Base-by-base conservation (phyloP, 1,284 basidiomycete genomes). In the Cutaneotrichosporon mucoides region DNA sequence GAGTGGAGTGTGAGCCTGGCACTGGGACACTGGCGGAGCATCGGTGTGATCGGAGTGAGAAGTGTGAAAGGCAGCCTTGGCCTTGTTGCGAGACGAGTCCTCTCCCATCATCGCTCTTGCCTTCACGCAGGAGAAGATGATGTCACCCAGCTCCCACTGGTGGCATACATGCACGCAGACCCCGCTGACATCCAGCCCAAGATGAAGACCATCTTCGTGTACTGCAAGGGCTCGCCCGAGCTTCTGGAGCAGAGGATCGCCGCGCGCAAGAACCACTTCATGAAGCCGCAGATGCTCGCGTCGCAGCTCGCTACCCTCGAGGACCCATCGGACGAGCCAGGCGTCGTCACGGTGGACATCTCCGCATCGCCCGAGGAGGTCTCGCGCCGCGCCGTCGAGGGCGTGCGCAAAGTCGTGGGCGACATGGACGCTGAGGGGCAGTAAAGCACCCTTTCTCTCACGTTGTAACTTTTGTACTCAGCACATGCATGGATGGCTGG, bases 271-370 rank as follows among this genome's bases (percentile, higher is more conserved):
- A 86, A 86, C 0, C 94, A 98, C 76, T 96, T 91, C 67, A 92
- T 97, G 88, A 92, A 92, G 76, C 84, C 85, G 3, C 55, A 70
- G 24, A 95, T 97, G 93, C 81, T 98, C 63, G 87, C 88, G 55
- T 88, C 88, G 64, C 94, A 97, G 79, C 72, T 96, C 62, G 79
- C 79, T 15, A 88, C 89, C 40, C 73, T 98, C 60, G 89, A 97
- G 77, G 83, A 82, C 63, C 92, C 92, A 0, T 65, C 61, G 7
- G 85, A 80, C 3, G 90, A 92, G 73, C 77, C 81, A 2, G 86
- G 84, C 0, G 87, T 90, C 10, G 82, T 88, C 8, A 79, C 81
- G 5, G 86, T 92, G n/a, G 76, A 83, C 33, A 76, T 89, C 53
- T 82, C 83, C 46, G 80, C 80, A 56, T 68, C 77, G 6, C 85